phyloP scores from a whole-genome alignment of 139 green algal species.

The Chlorella vulgaris region DNA sequence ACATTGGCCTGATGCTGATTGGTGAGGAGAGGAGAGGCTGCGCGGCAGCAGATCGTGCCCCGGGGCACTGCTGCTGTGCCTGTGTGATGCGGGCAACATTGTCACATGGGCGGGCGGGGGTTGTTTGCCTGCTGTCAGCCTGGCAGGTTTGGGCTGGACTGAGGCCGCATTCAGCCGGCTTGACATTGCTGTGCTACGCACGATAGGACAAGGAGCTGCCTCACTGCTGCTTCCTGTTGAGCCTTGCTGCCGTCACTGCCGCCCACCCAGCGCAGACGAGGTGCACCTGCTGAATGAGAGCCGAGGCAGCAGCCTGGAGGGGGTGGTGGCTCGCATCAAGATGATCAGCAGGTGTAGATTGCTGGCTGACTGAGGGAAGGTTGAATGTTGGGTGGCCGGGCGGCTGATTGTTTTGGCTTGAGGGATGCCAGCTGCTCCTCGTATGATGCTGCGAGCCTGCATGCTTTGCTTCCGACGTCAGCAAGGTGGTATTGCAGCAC shows the following conservation, averaged over 20 bases:
- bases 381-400: too few relatives aligned
- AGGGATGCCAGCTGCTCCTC: neutral
- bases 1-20: constrained; percentile 75
- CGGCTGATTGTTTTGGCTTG: too few relatives aligned
- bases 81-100: too few relatives aligned
- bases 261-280: constrained; percentile 63
- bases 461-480: too few relatives aligned
- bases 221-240: neutral
- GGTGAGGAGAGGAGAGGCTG: constrained; percentile 29
- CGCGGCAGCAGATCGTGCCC: neutral
- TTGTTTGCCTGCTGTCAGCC: too few relatives aligned
- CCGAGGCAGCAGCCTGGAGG: constrained; percentile 82
- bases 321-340: constrained; percentile 80
- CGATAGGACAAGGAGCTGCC: neutral
- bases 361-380: neutral
- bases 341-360: constrained; percentile 53
- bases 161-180: too few relatives aligned
- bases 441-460: too few relatives aligned
- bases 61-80: too few relatives aligned
- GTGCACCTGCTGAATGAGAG: constrained; percentile 88
- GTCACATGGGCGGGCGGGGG: too few relatives aligned
- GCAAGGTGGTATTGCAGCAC: too few relatives aligned
- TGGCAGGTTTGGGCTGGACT: too few relatives aligned
- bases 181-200: neutral
- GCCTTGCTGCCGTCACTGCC: neutral